Base-by-base conservation (phyloP, 140 eudicot genomes). In the Ambrosia hybrid region DNA sequence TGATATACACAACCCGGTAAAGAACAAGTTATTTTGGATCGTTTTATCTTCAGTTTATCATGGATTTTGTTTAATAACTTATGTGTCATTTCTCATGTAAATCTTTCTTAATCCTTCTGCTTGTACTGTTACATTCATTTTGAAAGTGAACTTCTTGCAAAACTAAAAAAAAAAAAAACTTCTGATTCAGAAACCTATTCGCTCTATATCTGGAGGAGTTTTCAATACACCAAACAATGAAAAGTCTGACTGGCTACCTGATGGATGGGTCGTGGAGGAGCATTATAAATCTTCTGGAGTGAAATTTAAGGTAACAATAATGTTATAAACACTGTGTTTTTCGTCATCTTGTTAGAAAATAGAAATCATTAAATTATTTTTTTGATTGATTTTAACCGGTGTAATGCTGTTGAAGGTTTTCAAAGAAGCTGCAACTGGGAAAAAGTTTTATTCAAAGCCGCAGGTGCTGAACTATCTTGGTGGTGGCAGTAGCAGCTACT, bases 211-310 rank as follows among this genome's bases (percentile, higher is more conserved):
- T 39, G 81, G 70, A 70, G 74, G 69, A 75, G n/a, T 48, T 65
- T 16, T 64, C 45, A 7, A 73, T 21, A 72, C 41, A 57, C 74
- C 63, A 51, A 51, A 63, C 51, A 49, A 72, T 57, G 61, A 46
- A 21, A 41, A 14, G 65, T 33, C 73, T 60, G 70, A 57, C 1
- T 82, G 80, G 82, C 68, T 82, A 56, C 83, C 82, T 61, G 79
- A 81, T 12, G 82, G 82, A 64, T 77, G 79, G 82, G 15, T 51
- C 68, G 53, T 64, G 45, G 81, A 80, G 71, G 41, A 71, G 60
- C 58, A 64, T 3, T 56, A 15, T 48, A 72, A 65, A 65, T 8
- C 15, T 37, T 34, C 72, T 39, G 85, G 78, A 48, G 2, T 2
- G 75, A 76, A 57, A 58, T 34, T 13, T 57, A 80, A 80, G 85